Percentiles rank a stretch among this genome's conserved stretches.
Evolutionary conservation across 805 yeast genomes (phyloP).

Genomic region (Zygoascus biomembranicola): DNA sequence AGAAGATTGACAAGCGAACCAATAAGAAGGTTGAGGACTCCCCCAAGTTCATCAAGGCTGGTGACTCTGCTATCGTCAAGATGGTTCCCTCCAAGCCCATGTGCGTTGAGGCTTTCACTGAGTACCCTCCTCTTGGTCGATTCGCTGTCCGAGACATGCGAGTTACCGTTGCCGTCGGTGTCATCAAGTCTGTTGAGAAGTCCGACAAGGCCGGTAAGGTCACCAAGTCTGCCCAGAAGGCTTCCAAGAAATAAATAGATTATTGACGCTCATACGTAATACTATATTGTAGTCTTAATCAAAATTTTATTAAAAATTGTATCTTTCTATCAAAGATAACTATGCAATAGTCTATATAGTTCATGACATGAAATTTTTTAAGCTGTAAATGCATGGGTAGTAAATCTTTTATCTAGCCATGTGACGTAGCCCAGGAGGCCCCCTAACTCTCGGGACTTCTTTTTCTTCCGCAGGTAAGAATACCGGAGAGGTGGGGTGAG

Average conservation of each 20-base stretch:
- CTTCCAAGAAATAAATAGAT: constrained; percentile 56
- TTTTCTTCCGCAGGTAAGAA: too few relatives aligned
- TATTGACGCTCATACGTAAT: neutral
- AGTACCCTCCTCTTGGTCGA: constrained; percentile 97
- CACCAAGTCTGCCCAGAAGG: constrained; percentile 91
- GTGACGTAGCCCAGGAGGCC: too few relatives aligned
- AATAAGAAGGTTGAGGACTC: constrained; percentile 84
- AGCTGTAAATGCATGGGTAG: too few relatives aligned
- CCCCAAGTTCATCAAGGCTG: constrained; percentile 92
- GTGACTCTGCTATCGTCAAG: constrained; percentile 92
- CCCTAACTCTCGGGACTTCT: too few relatives aligned
- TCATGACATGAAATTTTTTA: too few relatives aligned
- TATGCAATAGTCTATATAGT: too few relatives aligned
- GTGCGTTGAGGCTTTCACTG: constrained; percentile 91
- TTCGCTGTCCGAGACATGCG: constrained; percentile 99
- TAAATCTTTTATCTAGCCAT: too few relatives aligned
- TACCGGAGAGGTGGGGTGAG: too few relatives aligned
- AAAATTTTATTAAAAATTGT: neutral
- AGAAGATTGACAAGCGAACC: constrained; percentile 87
- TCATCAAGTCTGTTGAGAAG: constrained; percentile 91
- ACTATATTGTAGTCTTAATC: neutral
- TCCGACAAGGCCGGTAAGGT: constrained; percentile 77
- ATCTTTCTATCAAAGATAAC: too few relatives aligned
- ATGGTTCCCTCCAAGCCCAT: constrained; percentile 84
- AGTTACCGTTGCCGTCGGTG: constrained; percentile 99